Evolutionary conservation across 2,329 filamentous ascomycete species (phyloP), one percentile per base, ranked within the genome.

Genomic region (Mariannaea elegans): DNA sequence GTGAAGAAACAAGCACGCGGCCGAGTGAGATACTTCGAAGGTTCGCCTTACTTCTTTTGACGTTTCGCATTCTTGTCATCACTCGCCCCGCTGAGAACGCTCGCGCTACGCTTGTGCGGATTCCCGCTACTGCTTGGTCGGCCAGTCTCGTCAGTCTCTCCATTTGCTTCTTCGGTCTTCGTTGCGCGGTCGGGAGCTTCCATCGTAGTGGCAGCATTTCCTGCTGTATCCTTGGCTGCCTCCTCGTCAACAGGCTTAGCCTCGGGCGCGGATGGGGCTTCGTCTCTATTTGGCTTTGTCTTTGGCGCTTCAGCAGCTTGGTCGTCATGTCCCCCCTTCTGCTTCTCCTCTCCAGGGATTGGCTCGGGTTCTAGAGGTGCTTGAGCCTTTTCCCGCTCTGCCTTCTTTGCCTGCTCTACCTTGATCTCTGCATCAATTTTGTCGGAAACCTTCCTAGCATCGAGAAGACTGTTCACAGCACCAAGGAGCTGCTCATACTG

Each of bases 91-190:
- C 91, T 94, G 52, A 96, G 75, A 29, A 93, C 91, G 74, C 92
- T 96, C 1, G 92, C 92, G 73, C 92, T 95, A 59, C 93, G 85
- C 80, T 96, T 96, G 64, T 90, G 89, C 1, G 77, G 68, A 8
- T 73, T 74, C 39, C 77, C 72, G 62, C 79, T 80, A 62, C 77
- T 80, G 13, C 71, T 73, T 2, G 77, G 77, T 42, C 76, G 71
- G 10, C 55, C 59, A 14, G 64, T 67, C 64, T 69, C 77, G 34
- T 72, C 74, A n/a, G 70, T 59, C 27, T 68, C 64, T 7, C 31
- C 60, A n/a, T 64, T 61, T 29, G 62, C 65, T 42, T 65, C 65
- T 18, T 52, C 66, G 18, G 53, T 59, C 12, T 67, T 68, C 7
- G 32, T 52, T 4, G 59, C 24, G 27, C 32, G 44, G 12, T 58